phyloP scores from a whole-genome alignment of 306 rosid species.

The Prunus mume region DNA sequence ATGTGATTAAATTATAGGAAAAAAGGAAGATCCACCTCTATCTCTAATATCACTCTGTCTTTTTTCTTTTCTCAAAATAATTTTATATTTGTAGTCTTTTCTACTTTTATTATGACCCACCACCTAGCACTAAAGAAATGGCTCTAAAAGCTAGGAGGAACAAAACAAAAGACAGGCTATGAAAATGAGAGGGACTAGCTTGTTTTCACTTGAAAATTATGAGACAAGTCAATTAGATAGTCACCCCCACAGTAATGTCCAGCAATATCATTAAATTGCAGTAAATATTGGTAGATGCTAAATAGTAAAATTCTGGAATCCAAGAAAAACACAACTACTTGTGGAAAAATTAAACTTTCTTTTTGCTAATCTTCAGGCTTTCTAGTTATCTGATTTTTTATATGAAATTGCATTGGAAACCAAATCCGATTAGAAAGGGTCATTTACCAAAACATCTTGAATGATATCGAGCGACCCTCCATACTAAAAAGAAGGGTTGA shows the following conservation, averaged over 20 bases:
- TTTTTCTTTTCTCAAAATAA: not conserved
- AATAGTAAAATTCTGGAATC: not conserved
- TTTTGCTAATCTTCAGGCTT: not conserved
- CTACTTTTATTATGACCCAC: not conserved
- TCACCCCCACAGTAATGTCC: not conserved
- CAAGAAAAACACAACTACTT: no score
- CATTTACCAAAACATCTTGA: no score
- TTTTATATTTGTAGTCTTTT: not conserved
- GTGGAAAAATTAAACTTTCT: not conserved
- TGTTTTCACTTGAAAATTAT: not conserved
- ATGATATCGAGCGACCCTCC: no score
- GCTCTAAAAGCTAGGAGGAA: not conserved
- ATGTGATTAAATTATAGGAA: not conserved
- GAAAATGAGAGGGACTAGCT: not conserved
- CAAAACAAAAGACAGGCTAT: not conserved
- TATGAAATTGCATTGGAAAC: no score
- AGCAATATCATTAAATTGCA: constrained; percentile 3
- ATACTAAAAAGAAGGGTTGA: not conserved
- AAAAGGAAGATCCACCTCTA: constrained; percentile 2
- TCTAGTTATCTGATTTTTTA: not conserved
- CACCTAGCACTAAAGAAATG: constrained; percentile 1
- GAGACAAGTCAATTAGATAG: not conserved
- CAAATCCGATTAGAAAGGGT: no score
- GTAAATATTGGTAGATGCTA: not conserved
- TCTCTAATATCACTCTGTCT: not conserved